A percentile compares a stretch with the other conserved stretches of the same genome.
Conservation (phyloP, 257 asterid species). For the Scutellaria minor region DNA sequence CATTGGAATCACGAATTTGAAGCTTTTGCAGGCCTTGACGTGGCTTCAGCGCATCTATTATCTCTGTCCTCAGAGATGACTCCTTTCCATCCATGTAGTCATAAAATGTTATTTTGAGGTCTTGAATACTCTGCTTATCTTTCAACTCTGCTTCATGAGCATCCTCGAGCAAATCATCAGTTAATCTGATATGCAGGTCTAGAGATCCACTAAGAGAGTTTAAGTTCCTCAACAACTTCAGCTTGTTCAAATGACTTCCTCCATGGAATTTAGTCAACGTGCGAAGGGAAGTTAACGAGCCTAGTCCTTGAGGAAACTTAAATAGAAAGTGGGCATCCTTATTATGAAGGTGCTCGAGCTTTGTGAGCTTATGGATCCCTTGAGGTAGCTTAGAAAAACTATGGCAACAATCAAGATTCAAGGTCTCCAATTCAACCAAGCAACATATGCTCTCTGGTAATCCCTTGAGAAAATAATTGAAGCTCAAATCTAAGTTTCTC, state of each 20-base stretch:
- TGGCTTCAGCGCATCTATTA: slow-evolving; percentile 34
- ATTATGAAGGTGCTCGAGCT: slow-evolving; percentile 24
- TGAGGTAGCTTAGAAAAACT: background rate
- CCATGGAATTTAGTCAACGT: background rate
- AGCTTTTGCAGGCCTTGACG: slow-evolving; percentile 25
- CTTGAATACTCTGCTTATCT: background rate
- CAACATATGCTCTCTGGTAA: background rate
- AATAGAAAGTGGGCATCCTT: background rate
- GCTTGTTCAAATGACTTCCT: background rate
- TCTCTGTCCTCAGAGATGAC: background rate
- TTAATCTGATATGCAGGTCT: background rate
- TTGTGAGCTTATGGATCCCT: slow-evolving; percentile 5
- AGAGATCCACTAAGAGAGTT: slow-evolving; percentile 19
- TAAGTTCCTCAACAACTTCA: slow-evolving; percentile 22
- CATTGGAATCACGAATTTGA: background rate
- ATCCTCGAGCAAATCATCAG: slow-evolving; percentile 13
- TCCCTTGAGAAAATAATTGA: background rate
- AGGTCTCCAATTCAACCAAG: background rate
- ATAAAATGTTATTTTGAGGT: background rate
- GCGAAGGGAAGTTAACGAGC: background rate
- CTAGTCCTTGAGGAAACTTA: slow-evolving; percentile 16
- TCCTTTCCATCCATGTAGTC: background rate
- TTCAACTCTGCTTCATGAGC: slow-evolving; percentile 31
- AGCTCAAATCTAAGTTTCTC: background rate
- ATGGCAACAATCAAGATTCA: background rate